Percentiles rank a stretch among this genome's conserved stretches.
Conservation (phyloP, 129 eudicot species). For the Flaveria robusta region DNA sequence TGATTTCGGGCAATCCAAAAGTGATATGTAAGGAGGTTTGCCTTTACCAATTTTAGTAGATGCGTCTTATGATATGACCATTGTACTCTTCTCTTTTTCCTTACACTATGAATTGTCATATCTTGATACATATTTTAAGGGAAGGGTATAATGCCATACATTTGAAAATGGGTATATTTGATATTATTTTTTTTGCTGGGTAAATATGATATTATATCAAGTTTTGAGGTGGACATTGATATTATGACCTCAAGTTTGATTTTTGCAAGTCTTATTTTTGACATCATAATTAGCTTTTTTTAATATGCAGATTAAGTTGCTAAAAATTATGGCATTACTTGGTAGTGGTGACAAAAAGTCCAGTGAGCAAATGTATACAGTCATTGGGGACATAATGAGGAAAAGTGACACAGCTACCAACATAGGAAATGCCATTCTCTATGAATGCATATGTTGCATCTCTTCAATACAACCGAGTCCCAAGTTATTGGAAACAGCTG, state of each 20-base stretch:
- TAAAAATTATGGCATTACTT: constrained; percentile 75
- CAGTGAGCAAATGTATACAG: constrained; percentile 95
- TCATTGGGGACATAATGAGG: constrained; percentile 88
- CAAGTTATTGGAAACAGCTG: constrained; percentile 90
- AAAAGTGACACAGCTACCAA: constrained; percentile 82
- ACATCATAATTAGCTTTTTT: constrained; percentile 12
- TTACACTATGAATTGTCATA: too few relatives aligned
- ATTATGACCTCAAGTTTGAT: not conserved
- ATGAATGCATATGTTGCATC: constrained; percentile 90
- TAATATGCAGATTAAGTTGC: constrained; percentile 75
- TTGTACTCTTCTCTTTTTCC: too few relatives aligned
- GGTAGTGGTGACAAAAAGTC: constrained; percentile 94
- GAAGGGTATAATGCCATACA: too few relatives aligned
- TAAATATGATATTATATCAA: too few relatives aligned
- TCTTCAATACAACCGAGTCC: constrained; percentile 78
- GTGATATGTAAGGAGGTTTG: too few relatives aligned
- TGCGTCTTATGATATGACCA: too few relatives aligned
- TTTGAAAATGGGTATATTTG: too few relatives aligned
- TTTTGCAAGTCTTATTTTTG: not conserved
- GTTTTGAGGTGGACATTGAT: too few relatives aligned
- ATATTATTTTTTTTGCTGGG: too few relatives aligned
- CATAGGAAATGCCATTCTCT: constrained; percentile 95
- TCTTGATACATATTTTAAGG: too few relatives aligned
- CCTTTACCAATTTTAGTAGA: too few relatives aligned
- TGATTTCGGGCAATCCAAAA: too few relatives aligned